phyloP scores from a whole-genome alignment of 805 yeast species.

The Sungouiella blattae region DNA sequence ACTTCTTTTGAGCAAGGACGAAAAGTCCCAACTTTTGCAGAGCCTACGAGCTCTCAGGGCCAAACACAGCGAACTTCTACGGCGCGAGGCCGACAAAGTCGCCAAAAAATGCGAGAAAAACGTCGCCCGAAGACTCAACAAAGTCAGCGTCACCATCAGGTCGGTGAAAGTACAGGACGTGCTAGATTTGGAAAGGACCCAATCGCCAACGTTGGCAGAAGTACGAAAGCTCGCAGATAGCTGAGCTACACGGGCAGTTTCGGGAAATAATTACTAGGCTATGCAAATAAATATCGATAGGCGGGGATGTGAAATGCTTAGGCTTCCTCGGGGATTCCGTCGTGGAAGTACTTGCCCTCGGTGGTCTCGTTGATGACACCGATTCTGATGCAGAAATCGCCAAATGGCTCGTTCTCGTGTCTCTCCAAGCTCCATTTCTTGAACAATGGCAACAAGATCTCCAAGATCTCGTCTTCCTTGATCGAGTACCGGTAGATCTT shows the following conservation, averaged over 20 bases:
- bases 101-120: slow-evolving; percentile 31
- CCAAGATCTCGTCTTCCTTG: slow-evolving; percentile 84
- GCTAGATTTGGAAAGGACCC: slow-evolving; percentile 43
- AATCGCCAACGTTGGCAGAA: slow-evolving; percentile 23
- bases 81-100: slow-evolving; percentile 19
- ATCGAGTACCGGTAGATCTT: slow-evolving; percentile 84
- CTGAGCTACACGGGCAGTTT: no score
- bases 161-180: slow-evolving; percentile 44
- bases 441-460: slow-evolving; percentile 76
- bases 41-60: slow-evolving; percentile 22
- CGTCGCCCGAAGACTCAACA: slow-evolving; percentile 41
- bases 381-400: slow-evolving; percentile 83
- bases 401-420: slow-evolving; percentile 88
- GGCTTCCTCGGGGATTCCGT: slow-evolving; percentile 81
- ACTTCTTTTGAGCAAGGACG: no score
- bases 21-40: slow-evolving; percentile 34
- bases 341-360: slow-evolving; percentile 94
- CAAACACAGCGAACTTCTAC: slow-evolving; percentile 20
- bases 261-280: no score
- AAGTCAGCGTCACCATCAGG: slow-evolving; percentile 48
- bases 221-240: not conserved
- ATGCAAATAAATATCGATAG: no score
- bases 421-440: slow-evolving; percentile 94
- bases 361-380: slow-evolving; percentile 87
- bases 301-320: no score